phyloP scores from a whole-genome alignment of 352 stramenopile genomes.

The Globisporangium orthogonon region DNA sequence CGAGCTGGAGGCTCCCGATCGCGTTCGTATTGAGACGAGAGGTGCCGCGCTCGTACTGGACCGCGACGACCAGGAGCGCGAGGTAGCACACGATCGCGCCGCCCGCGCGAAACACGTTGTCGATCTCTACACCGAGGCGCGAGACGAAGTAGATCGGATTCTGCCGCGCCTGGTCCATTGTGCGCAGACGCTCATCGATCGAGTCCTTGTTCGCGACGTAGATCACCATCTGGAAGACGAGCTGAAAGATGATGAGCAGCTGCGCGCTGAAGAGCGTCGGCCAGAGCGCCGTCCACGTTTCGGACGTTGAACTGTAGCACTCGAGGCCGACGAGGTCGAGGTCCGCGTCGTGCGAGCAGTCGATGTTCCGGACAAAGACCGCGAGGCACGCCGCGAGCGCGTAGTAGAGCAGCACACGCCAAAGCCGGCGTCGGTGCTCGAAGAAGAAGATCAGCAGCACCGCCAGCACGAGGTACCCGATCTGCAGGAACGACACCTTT shows the following conservation, averaged over 20 bases:
- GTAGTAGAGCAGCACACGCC: slow-evolving; percentile 73
- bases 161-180: slow-evolving; percentile 52
- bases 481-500: slow-evolving; percentile 75
- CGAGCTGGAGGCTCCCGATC: slow-evolving; percentile 51
- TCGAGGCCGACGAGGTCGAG: slow-evolving; percentile 63
- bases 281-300: slow-evolving; percentile 71
- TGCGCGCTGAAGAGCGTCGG: slow-evolving; percentile 78
- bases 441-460: slow-evolving; percentile 81
- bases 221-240: slow-evolving; percentile 84
- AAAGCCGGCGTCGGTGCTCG: slow-evolving; percentile 66
- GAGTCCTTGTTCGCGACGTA: slow-evolving; percentile 70
- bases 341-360: slow-evolving; percentile 35
- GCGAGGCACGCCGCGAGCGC: slow-evolving; percentile 64
- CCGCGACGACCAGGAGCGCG: slow-evolving; percentile 56
- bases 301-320: slow-evolving; percentile 52
- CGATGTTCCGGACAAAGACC: slow-evolving; percentile 71
- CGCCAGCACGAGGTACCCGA: slow-evolving; percentile 76
- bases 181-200: slow-evolving; percentile 58
- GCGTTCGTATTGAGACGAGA: slow-evolving; percentile 57
- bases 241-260: slow-evolving; percentile 76
- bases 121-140: slow-evolving; percentile 57
- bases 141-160: slow-evolving; percentile 76
- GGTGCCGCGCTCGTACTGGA: slow-evolving; percentile 54
- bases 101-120: slow-evolving; percentile 68
- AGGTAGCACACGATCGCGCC: slow-evolving; percentile 67